Conservation (phyloP, 129 eudicot genomes). For the Pseudognaphalium luteoalbum region DNA sequence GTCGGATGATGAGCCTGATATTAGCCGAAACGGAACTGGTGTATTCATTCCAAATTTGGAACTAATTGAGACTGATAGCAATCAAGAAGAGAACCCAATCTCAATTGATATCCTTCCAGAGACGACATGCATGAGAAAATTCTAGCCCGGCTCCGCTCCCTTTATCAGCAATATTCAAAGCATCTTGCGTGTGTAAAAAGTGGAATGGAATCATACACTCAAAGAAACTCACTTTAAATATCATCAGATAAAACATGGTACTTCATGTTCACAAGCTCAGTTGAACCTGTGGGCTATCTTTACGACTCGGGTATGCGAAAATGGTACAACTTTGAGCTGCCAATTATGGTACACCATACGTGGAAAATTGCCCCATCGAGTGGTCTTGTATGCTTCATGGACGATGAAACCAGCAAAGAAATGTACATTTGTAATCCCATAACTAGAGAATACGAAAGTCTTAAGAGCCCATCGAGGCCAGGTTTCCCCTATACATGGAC, state of each 20-base stretch:
- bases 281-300: slow-evolving; percentile 35
- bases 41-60: slow-evolving; percentile 32
- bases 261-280: slow-evolving; percentile 50
- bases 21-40: slow-evolving; percentile 35
- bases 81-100: slow-evolving; percentile 22
- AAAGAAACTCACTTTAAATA: slow-evolving; percentile 31
- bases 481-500: no score
- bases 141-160: slow-evolving; percentile 49
- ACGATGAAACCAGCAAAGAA: slow-evolving; percentile 33
- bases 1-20: slow-evolving; percentile 37
- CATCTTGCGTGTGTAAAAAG: slow-evolving; percentile 46
- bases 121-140: slow-evolving; percentile 47
- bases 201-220: slow-evolving; percentile 48
- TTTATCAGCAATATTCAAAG: slow-evolving; percentile 35
- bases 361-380: slow-evolving; percentile 47
- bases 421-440: slow-evolving; percentile 46
- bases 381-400: slow-evolving; percentile 53
- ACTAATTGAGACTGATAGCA: slow-evolving; percentile 14
- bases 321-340: slow-evolving; percentile 52
- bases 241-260: slow-evolving; percentile 45
- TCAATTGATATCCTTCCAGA: slow-evolving; percentile 44
- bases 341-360: slow-evolving; percentile 37
- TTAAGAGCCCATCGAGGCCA: slow-evolving; percentile 38
- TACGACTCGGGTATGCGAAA: slow-evolving; percentile 45
- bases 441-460: slow-evolving; percentile 20